Evolutionary conservation across 1,284 basidiomycete species (phyloP), one percentile per base, ranked within the genome.

Genomic region (Filobasidium uniguttulatum): DNA sequence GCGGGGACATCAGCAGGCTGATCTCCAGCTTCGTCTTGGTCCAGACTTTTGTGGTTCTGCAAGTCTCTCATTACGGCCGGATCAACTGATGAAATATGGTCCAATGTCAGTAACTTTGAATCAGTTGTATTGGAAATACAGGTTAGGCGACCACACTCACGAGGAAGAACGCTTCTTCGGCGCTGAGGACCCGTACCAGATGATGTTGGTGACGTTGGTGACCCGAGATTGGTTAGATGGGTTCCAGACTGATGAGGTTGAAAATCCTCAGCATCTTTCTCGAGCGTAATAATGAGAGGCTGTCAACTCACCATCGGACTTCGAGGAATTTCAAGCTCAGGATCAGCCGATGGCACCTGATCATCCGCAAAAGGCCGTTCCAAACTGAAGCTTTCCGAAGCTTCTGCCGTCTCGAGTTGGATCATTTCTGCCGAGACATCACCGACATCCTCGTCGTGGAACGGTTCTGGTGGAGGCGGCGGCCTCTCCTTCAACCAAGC

Each of bases 281-380:
- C 31, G 15, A n/a, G n/a, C n/a, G n/a, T n/a, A n/a, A n/a, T n/a
- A n/a, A n/a, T n/a, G n/a, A n/a, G n/a, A n/a, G n/a, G n/a, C n/a
- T n/a, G n/a, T n/a, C n/a, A n/a, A 28, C 19, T 40, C 31, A 50
- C 17, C 33, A 28, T 17, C 30, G 30, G 25, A n/a, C 31, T 28
- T 6, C 31, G 20, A 46, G 79, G 54, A 76, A 62, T 56, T 33
- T 88, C 85, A 56, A 88, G 68, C 41, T 47, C 52, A 49, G 85
- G 85, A 70, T 90, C 86, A 40, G 87, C 86, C 75, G 83, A 82
- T 22, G 87, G 87, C 29, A 90, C 84, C 52, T 83, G 73, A 65
- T 90, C 86, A 51, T 89, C 81, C 23, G 83, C 84, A 9, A 68
- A 62, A 55, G 77, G 79, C 60, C 86, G 81, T 61, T 88, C 85